phyloP scores from a whole-genome alignment of 805 yeast species.

The Suhomyces sp. region DNA sequence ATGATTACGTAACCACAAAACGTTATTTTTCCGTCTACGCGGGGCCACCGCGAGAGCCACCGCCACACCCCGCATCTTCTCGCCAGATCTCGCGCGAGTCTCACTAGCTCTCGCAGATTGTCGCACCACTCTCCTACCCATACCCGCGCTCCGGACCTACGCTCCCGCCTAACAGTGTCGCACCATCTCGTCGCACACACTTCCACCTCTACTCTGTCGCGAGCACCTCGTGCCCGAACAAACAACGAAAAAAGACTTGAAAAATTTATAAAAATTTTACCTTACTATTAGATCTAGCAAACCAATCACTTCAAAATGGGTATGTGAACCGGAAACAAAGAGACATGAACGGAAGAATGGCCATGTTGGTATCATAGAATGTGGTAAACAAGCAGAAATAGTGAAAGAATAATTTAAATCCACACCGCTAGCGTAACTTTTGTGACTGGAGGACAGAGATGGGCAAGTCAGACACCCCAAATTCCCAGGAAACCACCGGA shows the following conservation, averaged over 20 bases:
- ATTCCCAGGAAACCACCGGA: neutral
- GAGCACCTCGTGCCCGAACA: neutral
- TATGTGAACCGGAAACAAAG: slow-evolving; percentile 1
- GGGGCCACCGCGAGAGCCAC: neutral
- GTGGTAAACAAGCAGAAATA: neutral
- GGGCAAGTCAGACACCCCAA: neutral
- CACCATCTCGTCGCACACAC: neutral
- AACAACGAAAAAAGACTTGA: neutral
- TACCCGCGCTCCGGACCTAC: neutral
- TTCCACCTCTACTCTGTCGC: neutral
- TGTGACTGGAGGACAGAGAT: neutral
- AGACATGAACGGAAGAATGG: neutral
- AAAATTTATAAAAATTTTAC: slow-evolving; percentile 4
- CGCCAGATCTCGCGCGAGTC: neutral
- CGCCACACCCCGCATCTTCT: neutral
- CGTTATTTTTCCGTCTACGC: neutral
- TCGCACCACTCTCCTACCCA: neutral
- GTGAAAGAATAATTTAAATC: neutral
- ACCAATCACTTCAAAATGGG: slow-evolving; percentile 7
- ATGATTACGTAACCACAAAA: neutral
- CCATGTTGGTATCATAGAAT: neutral
- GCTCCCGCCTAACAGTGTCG: neutral
- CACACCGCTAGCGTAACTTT: neutral
- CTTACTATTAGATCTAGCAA: slow-evolving; percentile 4
- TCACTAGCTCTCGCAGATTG: neutral